Conservation (phyloP, 2,329 filamentous ascomycete species). For the Didymosphaeria variabile region DNA sequence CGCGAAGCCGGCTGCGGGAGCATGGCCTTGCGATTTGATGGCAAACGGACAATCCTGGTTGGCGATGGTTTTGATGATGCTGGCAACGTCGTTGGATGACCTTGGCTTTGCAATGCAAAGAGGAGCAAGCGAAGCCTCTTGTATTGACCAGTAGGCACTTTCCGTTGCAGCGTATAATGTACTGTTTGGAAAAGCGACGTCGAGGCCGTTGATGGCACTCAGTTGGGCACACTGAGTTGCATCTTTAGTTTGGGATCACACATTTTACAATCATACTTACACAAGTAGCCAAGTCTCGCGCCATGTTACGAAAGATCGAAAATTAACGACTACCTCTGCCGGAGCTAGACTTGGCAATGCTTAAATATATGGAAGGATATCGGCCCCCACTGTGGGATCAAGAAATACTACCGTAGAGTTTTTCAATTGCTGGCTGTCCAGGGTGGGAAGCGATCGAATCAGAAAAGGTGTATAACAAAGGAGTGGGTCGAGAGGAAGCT, state of each 20-base stretch:
- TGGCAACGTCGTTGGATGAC: neutral
- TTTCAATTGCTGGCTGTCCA: no score
- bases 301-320: neutral
- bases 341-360: neutral
- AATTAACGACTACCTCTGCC: neutral
- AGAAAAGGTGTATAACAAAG: no score
- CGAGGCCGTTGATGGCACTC: neutral
- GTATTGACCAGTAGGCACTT: constrained; percentile 3
- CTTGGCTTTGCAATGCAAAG: constrained; percentile 3
- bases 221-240: neutral
- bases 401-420: no score
- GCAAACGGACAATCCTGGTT: constrained; percentile 2
- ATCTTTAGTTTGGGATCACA: neutral
- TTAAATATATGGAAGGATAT: neutral
- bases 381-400: neutral
- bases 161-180: neutral
- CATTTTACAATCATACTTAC: neutral
- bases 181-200: constrained; percentile 1
- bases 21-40: constrained; percentile 2
- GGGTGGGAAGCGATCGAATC: no score
- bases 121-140: constrained; percentile 4
- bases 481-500: no score
- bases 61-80: neutral
- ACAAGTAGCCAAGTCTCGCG: neutral
- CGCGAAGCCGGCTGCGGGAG: constrained; percentile 7